phyloP scores from a whole-genome alignment of 1,139 yeast genomes.

The Groenewaldozyma sp. region DNA sequence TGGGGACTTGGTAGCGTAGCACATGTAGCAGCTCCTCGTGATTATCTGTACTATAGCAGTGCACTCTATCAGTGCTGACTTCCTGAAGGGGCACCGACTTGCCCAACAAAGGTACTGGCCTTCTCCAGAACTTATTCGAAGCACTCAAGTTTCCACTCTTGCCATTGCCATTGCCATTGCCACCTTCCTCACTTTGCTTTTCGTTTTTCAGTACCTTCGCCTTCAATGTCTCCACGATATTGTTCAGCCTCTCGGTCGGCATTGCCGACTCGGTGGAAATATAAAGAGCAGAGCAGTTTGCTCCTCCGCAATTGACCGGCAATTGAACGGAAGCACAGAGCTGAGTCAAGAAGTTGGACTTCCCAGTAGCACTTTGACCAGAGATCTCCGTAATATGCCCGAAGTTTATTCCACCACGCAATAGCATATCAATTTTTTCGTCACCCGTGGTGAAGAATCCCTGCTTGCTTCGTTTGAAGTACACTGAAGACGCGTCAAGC shows the following conservation, averaged over 20 bases:
- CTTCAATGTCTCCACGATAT: conserved; percentile 10
- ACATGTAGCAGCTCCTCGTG: conserved; percentile 70
- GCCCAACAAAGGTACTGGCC: not conserved
- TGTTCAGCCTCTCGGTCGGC: conserved; percentile 40
- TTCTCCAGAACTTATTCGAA: no score
- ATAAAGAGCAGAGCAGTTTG: conserved; percentile 44
- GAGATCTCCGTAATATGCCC: conserved; percentile 69
- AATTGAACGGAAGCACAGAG: conserved; percentile 50
- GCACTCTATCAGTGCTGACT: conserved; percentile 40
- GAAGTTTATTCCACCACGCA: conserved; percentile 62
- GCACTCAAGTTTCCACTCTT: not conserved
- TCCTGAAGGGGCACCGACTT: not conserved
- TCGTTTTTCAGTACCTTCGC: conserved; percentile 5
- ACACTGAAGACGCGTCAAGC: not conserved
- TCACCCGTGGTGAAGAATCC: conserved; percentile 66
- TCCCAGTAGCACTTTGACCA: conserved; percentile 82
- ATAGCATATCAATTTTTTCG: conserved; percentile 40
- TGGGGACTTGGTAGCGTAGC: conserved; percentile 60
- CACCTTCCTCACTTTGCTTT: not conserved
- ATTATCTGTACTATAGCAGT: conserved; percentile 57
- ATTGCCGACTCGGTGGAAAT: conserved; percentile 66
- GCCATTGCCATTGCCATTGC: not conserved
- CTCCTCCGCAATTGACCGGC: conserved; percentile 38
- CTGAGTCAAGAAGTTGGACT: conserved; percentile 67
- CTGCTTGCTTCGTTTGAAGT: not conserved